Conservation (phyloP, 345 rosid species). For the Erysimum cheiranthoides region DNA sequence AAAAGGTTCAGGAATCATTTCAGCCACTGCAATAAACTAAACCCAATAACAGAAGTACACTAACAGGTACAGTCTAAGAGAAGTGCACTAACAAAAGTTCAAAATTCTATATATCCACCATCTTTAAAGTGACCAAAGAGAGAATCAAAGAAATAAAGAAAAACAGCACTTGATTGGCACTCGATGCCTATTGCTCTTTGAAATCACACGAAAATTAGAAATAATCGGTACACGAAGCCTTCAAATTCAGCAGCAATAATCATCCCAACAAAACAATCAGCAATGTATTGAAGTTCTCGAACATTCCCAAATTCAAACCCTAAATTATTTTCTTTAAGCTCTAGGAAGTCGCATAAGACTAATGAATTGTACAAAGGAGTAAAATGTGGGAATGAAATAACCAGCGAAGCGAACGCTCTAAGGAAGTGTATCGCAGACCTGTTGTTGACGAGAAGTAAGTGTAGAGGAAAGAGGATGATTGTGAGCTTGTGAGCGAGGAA, state of each 20-base stretch:
- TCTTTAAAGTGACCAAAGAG: neutral
- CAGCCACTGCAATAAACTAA: neutral
- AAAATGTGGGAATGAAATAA: neutral
- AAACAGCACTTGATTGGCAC: neutral
- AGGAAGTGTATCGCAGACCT: conserved; percentile 46
- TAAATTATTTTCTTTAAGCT: neutral
- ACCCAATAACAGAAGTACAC: neutral
- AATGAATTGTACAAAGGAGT: neutral
- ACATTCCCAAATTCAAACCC: neutral
- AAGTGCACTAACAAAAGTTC: no score
- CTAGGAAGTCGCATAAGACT: neutral
- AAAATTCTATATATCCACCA: neutral
- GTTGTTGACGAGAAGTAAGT: conserved; percentile 46
- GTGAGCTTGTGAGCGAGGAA: conserved; percentile 58
- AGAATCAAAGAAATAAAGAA: no score
- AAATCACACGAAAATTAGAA: neutral
- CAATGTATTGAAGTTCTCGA: neutral
- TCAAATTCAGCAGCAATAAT: conserved; percentile 19
- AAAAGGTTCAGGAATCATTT: neutral
- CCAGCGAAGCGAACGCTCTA: neutral
- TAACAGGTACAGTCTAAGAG: no score
- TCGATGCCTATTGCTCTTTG: neutral
- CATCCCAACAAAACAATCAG: neutral
- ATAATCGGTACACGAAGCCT: neutral
- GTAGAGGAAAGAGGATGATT: conserved; percentile 66